A percentile compares a stretch with the other conserved stretches of the same genome.
Conservation (phyloP, 2,329 filamentous ascomycete species). For the Leptographium procerum region DNA sequence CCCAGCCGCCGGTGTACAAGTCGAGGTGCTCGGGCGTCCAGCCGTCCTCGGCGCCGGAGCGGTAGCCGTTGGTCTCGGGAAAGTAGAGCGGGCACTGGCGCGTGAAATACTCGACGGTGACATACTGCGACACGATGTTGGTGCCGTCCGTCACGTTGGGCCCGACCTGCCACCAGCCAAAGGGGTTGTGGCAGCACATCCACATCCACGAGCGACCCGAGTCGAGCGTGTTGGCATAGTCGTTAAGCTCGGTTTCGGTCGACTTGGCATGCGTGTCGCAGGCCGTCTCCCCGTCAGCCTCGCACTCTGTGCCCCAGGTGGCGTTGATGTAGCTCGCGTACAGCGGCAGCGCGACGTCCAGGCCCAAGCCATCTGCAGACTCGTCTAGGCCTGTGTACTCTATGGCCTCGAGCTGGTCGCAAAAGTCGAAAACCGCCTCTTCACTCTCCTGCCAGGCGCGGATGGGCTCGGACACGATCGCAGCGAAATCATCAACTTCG, state of each 20-base stretch:
- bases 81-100: slow-evolving; percentile 34
- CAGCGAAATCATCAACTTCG: background rate
- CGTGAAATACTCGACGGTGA: slow-evolving; percentile 26
- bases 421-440: background rate
- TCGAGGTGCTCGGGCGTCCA: slow-evolving; percentile 25
- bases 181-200: slow-evolving; percentile 40
- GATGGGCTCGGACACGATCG: background rate
- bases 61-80: slow-evolving; percentile 21
- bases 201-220: slow-evolving; percentile 42
- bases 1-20: slow-evolving; percentile 28
- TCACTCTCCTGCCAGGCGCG: background rate
- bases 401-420: background rate
- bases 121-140: slow-evolving; percentile 23
- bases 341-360: background rate
- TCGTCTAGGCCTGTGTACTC: background rate
- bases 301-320: background rate
- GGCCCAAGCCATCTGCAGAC: background rate
- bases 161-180: slow-evolving; percentile 26
- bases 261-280: background rate
- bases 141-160: slow-evolving; percentile 28
- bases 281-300: background rate
- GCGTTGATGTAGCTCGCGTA: background rate
- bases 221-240: slow-evolving; percentile 20
- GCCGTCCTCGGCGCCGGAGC: slow-evolving; percentile 22
- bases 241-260: too few relatives aligned